Evolutionary conservation across 352 stramenopile genomes (phyloP), one percentile per base, ranked within the genome.

Genomic region (Pythium phragmitis): DNA sequence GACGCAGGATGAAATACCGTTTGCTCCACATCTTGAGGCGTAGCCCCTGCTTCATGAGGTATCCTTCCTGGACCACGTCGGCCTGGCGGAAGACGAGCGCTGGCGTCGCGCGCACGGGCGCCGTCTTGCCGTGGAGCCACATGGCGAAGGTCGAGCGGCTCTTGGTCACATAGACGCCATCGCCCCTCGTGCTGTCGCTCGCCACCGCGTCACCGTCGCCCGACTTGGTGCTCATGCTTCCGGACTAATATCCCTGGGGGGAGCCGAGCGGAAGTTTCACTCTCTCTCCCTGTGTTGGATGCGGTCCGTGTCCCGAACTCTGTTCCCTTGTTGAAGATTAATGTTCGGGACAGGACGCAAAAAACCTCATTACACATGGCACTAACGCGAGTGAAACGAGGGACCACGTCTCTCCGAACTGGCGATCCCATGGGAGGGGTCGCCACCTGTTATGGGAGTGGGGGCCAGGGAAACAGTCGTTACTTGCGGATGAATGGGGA

Each of bases 161-260:
- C 77, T 91, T 90, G 45, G 84, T 94, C 64, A 94, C 81, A 69
- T 94, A 94, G 59, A 94, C 83, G 70, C 82, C 81, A 37, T 94
- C 82, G 23, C 75, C 70, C 75, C 70, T 30, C 46, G 55, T 19
- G 39, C 54, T 53, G 37, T 41, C 63, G 30, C 37, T 51, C 37
- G 56, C 57, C 53, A 56, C 51, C 55, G 45, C 60, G 39, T 28
- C 43, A 21, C 49, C 63, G 14, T 62, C 60, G 19, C 53, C 36
- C 16, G 65, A 71, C 52, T 66, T 66, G 49, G 55, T 73, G 57
- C 67, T 71, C 58, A 67, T 71, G 45, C n/a, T 16, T 50, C 13
- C n/a, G 23, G 34, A 3, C 17, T 54, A n/a, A 19, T 52, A 30
- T 23, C 28, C 11, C 3, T 7, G 12, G 36, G 41, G 41, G n/a